Evolutionary conservation across 1,139 yeast genomes (phyloP), one percentile per base, ranked within the genome.

Genomic region (Hanseniaspora sp.): DNA sequence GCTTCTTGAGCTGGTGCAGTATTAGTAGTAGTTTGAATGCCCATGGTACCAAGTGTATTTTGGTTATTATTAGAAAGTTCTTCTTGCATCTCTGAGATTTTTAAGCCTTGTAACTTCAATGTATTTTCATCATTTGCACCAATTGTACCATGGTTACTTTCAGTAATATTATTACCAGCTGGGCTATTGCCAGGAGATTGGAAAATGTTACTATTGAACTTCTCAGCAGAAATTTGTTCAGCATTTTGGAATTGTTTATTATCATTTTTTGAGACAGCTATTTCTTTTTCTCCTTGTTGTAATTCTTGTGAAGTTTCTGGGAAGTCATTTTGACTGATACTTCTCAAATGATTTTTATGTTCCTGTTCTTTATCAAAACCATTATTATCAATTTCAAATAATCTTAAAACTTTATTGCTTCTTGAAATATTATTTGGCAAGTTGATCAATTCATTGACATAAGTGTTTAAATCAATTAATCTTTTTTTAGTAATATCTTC

Each of bases 401-500:
- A 37, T 6, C 33, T 39, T 40, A 54, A 23, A 2, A 88, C 95
- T 59, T 82, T 79, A 49, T 76, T 77, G 12, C 82, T 79, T 58
- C 80, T 77, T 0, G 95, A 79, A 44, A 92, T 86, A 62, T 88
- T 83, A 12, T 74, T 69, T 0, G 97, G 97, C 63, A 92, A 74
- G 45, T 78, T 75, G 46, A 87, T 76, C 60, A 92, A 74, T 58
- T 83, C 85, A 54, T 81, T 76, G 54, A 94, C 81, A 66, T 92
- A 92, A 56, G 80, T 80, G 68, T 92, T 94, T 61, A 94, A 74
- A 68, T 87, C 95, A 39, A 81, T 86, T 60, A 92, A 76, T 63
- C 98, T 77, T 66, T 86, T 84, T 61, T 83, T 82, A 15, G 96
- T 85, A 55, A 90, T 83, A 53, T 83, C 78, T 65, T 90, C 97